phyloP scores from a whole-genome alignment of 768 basidiomycete genomes.

The Suillus bovinus region DNA sequence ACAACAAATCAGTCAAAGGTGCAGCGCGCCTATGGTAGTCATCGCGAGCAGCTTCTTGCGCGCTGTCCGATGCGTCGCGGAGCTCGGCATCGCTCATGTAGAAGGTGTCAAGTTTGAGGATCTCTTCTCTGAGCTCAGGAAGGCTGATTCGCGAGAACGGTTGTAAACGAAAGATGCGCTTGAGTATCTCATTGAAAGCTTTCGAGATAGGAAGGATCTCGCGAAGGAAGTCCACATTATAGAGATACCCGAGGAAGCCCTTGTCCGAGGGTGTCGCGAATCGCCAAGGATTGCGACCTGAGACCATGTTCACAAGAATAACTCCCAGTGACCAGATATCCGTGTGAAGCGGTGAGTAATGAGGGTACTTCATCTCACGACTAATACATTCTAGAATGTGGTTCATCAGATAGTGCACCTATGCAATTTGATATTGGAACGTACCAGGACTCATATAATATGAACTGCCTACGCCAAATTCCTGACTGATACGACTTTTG shows the following conservation, averaged over 20 bases:
- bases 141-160: slow-evolving; percentile 64
- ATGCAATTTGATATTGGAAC: slow-evolving; percentile 15
- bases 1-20: slow-evolving; percentile 1
- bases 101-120: slow-evolving; percentile 60
- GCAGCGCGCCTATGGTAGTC: not conserved
- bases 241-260: slow-evolving; percentile 64
- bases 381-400: slow-evolving; percentile 53
- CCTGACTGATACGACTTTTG: slow-evolving; percentile 41
- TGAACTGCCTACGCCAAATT: slow-evolving; percentile 60
- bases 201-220: slow-evolving; percentile 72
- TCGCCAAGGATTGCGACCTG: slow-evolving; percentile 73
- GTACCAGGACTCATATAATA: slow-evolving; percentile 74
- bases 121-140: slow-evolving; percentile 53
- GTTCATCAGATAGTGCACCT: slow-evolving; percentile 7
- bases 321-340: slow-evolving; percentile 79
- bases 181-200: slow-evolving; percentile 64
- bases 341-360: slow-evolving; percentile 27
- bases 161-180: slow-evolving; percentile 70
- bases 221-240: slow-evolving; percentile 62
- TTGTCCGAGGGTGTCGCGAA: slow-evolving; percentile 66
- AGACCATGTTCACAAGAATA: slow-evolving; percentile 82
- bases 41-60: not conserved
- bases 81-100: slow-evolving; percentile 56
- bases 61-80: slow-evolving; percentile 25
- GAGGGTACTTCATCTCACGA: slow-evolving; percentile 35